phyloP scores from a whole-genome alignment of 169 alveolate genomes.

The Plasmodium sp. region DNA sequence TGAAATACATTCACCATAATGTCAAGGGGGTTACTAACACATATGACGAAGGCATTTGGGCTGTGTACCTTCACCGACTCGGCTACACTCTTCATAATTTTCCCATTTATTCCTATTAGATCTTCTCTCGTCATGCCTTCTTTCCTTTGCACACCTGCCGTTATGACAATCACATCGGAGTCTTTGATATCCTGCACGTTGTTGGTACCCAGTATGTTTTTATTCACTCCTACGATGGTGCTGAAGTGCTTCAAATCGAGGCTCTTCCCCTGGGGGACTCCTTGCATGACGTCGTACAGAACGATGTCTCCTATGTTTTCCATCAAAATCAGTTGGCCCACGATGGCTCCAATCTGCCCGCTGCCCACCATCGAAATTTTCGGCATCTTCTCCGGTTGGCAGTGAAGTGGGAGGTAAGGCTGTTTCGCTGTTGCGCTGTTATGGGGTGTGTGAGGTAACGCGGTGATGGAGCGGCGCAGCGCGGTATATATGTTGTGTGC shows the following conservation, averaged over 20 bases:
- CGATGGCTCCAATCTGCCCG: slow-evolving; percentile 88
- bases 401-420: background rate
- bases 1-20: slow-evolving; percentile 85
- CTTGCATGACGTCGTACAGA: slow-evolving; percentile 85
- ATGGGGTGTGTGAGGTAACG: background rate
- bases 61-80: slow-evolving; percentile 86
- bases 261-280: slow-evolving; percentile 85
- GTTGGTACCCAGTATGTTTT: slow-evolving; percentile 81
- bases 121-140: slow-evolving; percentile 90
- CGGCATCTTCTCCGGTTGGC: slow-evolving; percentile 28
- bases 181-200: slow-evolving; percentile 81
- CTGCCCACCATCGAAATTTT: slow-evolving; percentile 86
- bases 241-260: slow-evolving; percentile 85
- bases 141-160: slow-evolving; percentile 88
- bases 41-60: slow-evolving; percentile 88
- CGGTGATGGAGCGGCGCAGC: background rate
- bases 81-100: slow-evolving; percentile 86
- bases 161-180: slow-evolving; percentile 88
- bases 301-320: slow-evolving; percentile 86
- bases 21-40: slow-evolving; percentile 91
- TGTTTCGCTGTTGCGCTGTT: too few species aligned
- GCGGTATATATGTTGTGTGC: background rate
- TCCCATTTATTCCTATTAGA: slow-evolving; percentile 84
- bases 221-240: slow-evolving; percentile 78
- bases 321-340: slow-evolving; percentile 83